These are phyloP conservation scores for Ophiostoma piceae DNA, from an alignment of 2,329 filamentous ascomycete species.

Conservation along the genomic window DNA sequence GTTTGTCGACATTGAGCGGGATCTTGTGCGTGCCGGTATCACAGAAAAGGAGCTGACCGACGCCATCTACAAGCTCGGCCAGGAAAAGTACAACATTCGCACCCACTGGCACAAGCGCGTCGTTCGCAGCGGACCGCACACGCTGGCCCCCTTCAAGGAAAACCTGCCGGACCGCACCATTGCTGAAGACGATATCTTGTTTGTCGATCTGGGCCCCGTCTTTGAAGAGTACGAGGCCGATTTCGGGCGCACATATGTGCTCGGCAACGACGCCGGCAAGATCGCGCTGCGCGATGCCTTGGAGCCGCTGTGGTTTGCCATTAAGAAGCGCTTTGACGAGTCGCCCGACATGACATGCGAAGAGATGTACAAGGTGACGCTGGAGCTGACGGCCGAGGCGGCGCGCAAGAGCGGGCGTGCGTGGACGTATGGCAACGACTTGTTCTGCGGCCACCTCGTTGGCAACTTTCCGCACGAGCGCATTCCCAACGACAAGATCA, in stretches of 20 bases:
- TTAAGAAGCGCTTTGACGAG: slow-evolving; percentile 18
- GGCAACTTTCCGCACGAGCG: slow-evolving; percentile 22
- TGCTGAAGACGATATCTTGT: slow-evolving; percentile 17
- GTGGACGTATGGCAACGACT: slow-evolving; percentile 18
- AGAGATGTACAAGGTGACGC: slow-evolving; percentile 13
- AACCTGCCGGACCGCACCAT: slow-evolving; percentile 18
- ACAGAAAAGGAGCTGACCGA: slow-evolving; percentile 15
- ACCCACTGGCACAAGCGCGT: slow-evolving; percentile 21
- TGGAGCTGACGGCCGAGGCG: not conserved
- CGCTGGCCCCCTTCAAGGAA: slow-evolving; percentile 18
- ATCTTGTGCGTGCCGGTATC: slow-evolving; percentile 17
- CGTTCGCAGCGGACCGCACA: slow-evolving; percentile 20
- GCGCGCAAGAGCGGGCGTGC: not conserved
- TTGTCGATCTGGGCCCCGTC: slow-evolving; percentile 18
- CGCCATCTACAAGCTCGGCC: slow-evolving; percentile 18
- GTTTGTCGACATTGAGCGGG: slow-evolving; percentile 17
- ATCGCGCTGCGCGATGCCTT: slow-evolving; percentile 16
- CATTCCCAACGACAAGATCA: slow-evolving; percentile 19
- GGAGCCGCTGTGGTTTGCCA: slow-evolving; percentile 19
- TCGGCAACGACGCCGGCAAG: slow-evolving; percentile 18
- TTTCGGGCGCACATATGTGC: slow-evolving; percentile 20
- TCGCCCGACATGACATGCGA: slow-evolving; percentile 14
- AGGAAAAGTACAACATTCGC: slow-evolving; percentile 19
- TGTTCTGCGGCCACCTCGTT: slow-evolving; percentile 18
- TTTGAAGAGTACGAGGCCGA: slow-evolving; percentile 22